Conservation (phyloP, 2,329 filamentous ascomycete species). For the Colletotrichum lupini region DNA sequence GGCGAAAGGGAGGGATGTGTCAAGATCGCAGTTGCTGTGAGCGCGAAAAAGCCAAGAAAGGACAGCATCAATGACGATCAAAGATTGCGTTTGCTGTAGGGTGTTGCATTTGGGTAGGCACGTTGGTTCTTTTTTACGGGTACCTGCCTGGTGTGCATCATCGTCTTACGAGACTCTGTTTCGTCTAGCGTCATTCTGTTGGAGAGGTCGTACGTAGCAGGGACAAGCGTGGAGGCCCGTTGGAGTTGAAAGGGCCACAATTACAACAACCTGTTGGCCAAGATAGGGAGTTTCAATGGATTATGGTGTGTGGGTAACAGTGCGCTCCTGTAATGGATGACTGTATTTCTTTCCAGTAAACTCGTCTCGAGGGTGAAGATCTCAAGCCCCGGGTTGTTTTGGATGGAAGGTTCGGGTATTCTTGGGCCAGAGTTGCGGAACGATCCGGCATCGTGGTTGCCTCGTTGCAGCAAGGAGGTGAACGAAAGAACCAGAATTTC, state of each 20-base stretch:
- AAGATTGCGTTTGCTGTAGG: neutral
- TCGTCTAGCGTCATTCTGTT: constrained; percentile 20
- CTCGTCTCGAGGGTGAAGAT: neutral
- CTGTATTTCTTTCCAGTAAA: constrained; percentile 5
- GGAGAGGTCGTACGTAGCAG: constrained; percentile 17
- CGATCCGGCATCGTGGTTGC: neutral
- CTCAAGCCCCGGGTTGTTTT: neutral
- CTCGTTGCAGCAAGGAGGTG: constrained; percentile 1
- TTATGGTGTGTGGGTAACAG: neutral
- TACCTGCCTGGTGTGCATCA: constrained; percentile 21
- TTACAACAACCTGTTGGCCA: neutral
- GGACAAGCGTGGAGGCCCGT: constrained; percentile 1
- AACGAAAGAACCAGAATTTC: neutral
- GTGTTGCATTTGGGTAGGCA: neutral
- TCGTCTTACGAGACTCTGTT: constrained; percentile 28
- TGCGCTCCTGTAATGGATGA: neutral
- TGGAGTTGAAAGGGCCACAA: constrained; percentile 2
- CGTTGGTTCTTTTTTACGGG: neutral
- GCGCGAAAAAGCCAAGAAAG: constrained; percentile 1
- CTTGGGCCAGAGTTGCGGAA: neutral
- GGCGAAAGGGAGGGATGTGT: constrained; percentile 3
- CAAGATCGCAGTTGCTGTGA: neutral
- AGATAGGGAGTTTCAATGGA: neutral
- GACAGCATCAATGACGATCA: neutral
- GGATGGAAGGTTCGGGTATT: neutral